These are phyloP conservation scores for Kodamaea kaohsiungensis DNA, from an alignment of 805 yeast species.

Conservation along the genomic window DNA sequence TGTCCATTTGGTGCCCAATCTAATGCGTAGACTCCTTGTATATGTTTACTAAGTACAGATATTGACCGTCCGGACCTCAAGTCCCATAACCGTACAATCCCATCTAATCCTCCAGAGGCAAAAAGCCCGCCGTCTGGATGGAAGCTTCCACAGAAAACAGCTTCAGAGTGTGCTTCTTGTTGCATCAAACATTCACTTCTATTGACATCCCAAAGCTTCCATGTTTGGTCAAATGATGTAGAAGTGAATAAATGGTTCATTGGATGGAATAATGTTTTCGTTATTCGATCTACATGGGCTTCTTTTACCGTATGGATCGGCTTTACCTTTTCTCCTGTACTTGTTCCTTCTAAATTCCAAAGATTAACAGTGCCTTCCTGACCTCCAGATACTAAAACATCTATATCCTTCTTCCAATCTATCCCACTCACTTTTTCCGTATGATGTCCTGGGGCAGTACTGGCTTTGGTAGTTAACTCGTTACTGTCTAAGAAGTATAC, in stretches of 20 bases:
- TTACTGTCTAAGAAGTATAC: constrained; percentile 49
- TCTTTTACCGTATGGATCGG: not conserved
- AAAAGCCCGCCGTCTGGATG: constrained; percentile 79
- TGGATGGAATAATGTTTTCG: constrained; percentile 68
- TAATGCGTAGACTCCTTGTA: constrained; percentile 64
- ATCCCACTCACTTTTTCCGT: constrained; percentile 70
- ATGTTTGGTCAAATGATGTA: constrained; percentile 81
- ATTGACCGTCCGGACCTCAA: constrained; percentile 72
- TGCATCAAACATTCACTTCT: constrained; percentile 45
- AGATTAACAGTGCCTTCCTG: constrained; percentile 36
- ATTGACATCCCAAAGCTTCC: constrained; percentile 83
- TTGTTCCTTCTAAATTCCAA: constrained; percentile 24
- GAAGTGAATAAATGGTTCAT: constrained; percentile 54
- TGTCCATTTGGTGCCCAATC: constrained; percentile 80
- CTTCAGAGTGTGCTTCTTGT: constrained; percentile 88
- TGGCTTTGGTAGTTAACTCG: constrained; percentile 30
- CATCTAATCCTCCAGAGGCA: constrained; percentile 80
- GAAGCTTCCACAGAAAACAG: constrained; percentile 58
- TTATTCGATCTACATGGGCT: constrained; percentile 54
- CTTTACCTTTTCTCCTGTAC: not conserved
- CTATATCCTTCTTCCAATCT: constrained; percentile 53
- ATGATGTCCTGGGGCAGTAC: constrained; percentile 44
- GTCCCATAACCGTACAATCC: constrained; percentile 79
- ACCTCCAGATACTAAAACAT: constrained; percentile 35
- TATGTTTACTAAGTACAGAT: constrained; percentile 63